Conservation (phyloP, 192 early-diverging fungal species). For the Coemansia sp. region DNA sequence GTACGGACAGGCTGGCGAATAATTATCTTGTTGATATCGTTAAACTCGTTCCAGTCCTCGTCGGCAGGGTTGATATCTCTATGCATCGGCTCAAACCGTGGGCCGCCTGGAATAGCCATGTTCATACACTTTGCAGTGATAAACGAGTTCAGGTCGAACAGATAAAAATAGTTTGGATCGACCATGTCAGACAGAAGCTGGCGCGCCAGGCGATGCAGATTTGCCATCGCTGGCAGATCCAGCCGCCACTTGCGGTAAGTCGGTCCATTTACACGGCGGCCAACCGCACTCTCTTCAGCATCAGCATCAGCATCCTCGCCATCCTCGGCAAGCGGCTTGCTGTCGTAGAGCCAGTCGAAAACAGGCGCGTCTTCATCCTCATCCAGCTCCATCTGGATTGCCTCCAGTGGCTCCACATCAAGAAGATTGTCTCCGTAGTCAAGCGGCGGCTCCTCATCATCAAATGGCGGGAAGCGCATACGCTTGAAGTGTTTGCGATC, state of each 20-base stretch:
- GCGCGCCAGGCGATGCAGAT: conserved; percentile 84
- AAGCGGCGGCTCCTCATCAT: conserved; percentile 98
- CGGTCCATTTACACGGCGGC: conserved; percentile 73
- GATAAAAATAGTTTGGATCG: conserved; percentile 97
- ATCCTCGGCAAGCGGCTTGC: conserved; percentile 77
- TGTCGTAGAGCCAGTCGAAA: conserved; percentile 96
- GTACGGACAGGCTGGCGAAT: conserved; percentile 98
- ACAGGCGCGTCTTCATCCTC: conserved; percentile 92
- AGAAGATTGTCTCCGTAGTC: conserved; percentile 99
- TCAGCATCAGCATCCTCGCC: conserved; percentile 22
- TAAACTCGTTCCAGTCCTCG: conserved; percentile 99
- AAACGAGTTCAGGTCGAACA: conserved; percentile 93
- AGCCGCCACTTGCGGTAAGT: conserved; percentile 89
- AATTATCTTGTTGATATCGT: conserved; percentile 99
- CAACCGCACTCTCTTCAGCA: conserved; percentile 41
- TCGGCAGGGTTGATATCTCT: conserved; percentile 95
- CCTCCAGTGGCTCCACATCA: conserved; percentile 96
- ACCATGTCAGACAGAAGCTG: conserved; percentile 92
- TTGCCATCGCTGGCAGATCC: conserved; percentile 92
- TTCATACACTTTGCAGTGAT: conserved; percentile 97
- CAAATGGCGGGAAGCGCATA: conserved; percentile 97
- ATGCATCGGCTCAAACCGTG: conserved; percentile 96
- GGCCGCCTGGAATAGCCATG: conserved; percentile 97
- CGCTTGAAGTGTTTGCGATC: conserved; percentile 98
- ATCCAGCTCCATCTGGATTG: conserved; percentile 98